phyloP scores from a whole-genome alignment of 352 stramenopile genomes.

The Blastocystis sp. region DNA sequence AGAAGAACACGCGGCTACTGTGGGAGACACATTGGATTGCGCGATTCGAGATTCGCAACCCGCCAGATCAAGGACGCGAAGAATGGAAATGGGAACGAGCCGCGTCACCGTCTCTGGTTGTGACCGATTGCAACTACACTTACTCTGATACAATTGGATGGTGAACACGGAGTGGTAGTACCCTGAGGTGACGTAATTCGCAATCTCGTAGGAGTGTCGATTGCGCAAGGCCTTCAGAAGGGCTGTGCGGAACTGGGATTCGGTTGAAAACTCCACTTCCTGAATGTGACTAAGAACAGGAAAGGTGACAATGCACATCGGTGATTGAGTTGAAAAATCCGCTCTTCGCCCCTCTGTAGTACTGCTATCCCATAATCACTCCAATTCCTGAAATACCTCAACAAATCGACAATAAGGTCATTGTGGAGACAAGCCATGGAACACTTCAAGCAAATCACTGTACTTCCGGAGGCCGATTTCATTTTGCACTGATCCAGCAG shows the following conservation, averaged over 20 bases:
- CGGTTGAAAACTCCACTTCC: neutral
- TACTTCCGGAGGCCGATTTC: neutral
- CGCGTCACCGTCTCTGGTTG: neutral
- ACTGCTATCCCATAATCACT: no score
- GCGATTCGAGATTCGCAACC: conserved; percentile 15
- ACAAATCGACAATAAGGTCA: neutral
- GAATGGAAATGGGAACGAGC: neutral
- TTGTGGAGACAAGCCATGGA: conserved; percentile 18
- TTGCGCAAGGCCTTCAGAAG: neutral
- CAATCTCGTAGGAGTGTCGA: neutral
- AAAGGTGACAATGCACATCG: neutral
- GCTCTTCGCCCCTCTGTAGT: no score
- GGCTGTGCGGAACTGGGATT: neutral
- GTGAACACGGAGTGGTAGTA: conserved; percentile 12
- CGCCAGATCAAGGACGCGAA: conserved; percentile 30
- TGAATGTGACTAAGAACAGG: neutral
- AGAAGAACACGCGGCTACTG: neutral
- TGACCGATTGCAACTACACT: neutral
- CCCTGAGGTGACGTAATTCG: neutral
- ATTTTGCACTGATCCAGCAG: neutral
- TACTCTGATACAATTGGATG: conserved; percentile 14
- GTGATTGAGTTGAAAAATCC: no score
- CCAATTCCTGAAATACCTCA: no score
- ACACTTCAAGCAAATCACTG: neutral
- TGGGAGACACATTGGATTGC: neutral